Conservation (phyloP, 352 stramenopile genomes). For the Pythium scleroteichum region DNA sequence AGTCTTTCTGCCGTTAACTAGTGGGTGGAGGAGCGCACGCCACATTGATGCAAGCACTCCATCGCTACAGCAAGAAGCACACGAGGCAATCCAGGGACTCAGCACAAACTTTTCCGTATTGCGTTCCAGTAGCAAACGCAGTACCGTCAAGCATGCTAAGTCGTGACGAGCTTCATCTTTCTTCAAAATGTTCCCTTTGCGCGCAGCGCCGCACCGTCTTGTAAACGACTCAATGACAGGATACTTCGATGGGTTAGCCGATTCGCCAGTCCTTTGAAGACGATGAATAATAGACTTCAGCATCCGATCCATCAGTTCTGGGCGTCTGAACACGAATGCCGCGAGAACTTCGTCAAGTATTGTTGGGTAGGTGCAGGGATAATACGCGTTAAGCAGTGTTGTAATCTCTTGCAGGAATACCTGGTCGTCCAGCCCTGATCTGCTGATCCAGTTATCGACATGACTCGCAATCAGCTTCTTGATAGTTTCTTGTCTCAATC, state of each 20-base stretch:
- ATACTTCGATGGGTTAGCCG: conserved; percentile 56
- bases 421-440: conserved; percentile 55
- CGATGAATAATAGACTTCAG: conserved; percentile 73
- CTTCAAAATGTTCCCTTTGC: conserved; percentile 18
- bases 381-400: conserved; percentile 76
- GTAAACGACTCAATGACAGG: conserved; percentile 68
- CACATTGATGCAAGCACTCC: conserved; percentile 47
- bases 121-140: conserved; percentile 72
- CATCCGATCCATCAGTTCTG: conserved; percentile 69
- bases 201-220: conserved; percentile 13
- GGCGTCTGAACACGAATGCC: conserved; percentile 73
- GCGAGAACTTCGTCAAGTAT: conserved; percentile 81
- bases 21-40: conserved; percentile 40
- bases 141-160: conserved; percentile 64
- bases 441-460: conserved; percentile 69
- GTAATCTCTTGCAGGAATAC: conserved; percentile 72
- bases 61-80: conserved; percentile 60
- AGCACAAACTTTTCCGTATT: conserved; percentile 79
- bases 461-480: conserved; percentile 57
- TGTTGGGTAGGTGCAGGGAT: conserved; percentile 79
- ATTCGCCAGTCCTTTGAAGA: conserved; percentile 64
- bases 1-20: conserved; percentile 4
- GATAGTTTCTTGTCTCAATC: conserved; percentile 55
- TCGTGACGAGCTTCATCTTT: conserved; percentile 41
- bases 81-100: conserved; percentile 70